Base-by-base conservation (phyloP, 768 basidiomycete species). In the Tricholoma terreum region DNA sequence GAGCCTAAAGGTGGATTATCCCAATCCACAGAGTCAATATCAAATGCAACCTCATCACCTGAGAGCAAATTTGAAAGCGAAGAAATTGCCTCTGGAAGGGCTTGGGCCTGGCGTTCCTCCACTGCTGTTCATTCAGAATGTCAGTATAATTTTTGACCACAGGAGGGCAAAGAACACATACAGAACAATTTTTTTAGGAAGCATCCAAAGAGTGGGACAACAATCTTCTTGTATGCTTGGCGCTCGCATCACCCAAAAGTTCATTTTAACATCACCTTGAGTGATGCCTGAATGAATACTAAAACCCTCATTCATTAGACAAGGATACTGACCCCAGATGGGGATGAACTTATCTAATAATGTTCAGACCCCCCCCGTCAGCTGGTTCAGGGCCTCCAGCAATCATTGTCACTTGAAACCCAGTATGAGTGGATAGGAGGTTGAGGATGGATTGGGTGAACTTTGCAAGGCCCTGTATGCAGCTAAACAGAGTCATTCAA, bases 221-320 rank as follows among this genome's bases (percentile, higher is more conserved):
- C 46, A 21, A 42, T 42, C 4, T 43, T 56, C 52, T 56, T 56
- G 50, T 54, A 65, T 1, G 17, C n/a, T 6, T 14, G 6, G 0
- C 53, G 53, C 30, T 63, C 56, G 0, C 49, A 42, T 1, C 40
- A 35, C 1, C 64, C 62, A 5, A 49, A 65, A 63, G 17, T 58
- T 65, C 60, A 63, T 60, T 35, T 59, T 57, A 12, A 63, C 54
- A 12, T 56, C 52, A 4, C 64, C 64, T 2, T 21, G 27, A 3
- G 57, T 61, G 0, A 42, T 53, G 2, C 64, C 62, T 19, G 64
- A 61, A 43, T 65, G 62, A 24, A 63, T 33, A 31, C 64, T 65
- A 45, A 24, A 6, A 50, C 5, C 24, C n/a, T 9, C 4, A 10
- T n/a, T n/a, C 49, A 24, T 31, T n/a, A 22, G 21, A 17, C 6